Evolutionary conservation across 176 grass and related monocot species (phyloP).

Genomic region (Luzula sylvatica): DNA sequence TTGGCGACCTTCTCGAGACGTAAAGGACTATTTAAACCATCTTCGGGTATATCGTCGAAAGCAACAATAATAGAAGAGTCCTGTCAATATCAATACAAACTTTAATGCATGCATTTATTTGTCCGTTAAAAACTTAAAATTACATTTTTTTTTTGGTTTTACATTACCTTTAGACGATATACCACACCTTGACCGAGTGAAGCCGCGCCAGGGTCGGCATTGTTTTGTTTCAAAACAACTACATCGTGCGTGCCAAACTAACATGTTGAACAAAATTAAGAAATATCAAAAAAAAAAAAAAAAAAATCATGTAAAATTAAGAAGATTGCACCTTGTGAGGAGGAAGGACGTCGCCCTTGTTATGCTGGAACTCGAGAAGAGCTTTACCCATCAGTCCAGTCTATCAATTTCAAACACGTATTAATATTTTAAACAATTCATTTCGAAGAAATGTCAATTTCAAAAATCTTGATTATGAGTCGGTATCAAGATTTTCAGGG

Average conservation of each 20-base stretch:
- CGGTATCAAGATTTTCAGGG: too few relatives aligned
- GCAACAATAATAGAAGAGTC: constrained; percentile 84
- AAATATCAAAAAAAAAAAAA: background rate
- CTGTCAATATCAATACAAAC: constrained; percentile 45
- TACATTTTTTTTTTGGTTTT: background rate
- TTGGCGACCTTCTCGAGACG: constrained; percentile 93
- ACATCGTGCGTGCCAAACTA: constrained; percentile 90
- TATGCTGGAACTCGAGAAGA: constrained; percentile 85
- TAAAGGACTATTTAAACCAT: constrained; percentile 87
- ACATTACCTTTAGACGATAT: constrained; percentile 86
- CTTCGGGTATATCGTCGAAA: constrained; percentile 97
- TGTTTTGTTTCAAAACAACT: constrained; percentile 86
- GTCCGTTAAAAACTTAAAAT: background rate
- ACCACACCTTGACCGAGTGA: constrained; percentile 84
- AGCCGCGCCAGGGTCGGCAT: constrained; percentile 59
- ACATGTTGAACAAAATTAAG: constrained; percentile 15
- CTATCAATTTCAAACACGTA: constrained; percentile 31
- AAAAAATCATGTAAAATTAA: too few relatives aligned
- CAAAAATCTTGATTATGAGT: too few relatives aligned
- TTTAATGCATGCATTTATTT: background rate
- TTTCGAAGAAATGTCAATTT: too few relatives aligned
- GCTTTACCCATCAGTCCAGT: constrained; percentile 87
- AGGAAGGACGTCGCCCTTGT: constrained; percentile 79
- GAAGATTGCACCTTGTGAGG: constrained; percentile 49
- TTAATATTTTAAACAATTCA: too few relatives aligned